Base-by-base conservation (phyloP, 2,329 filamentous ascomycete species). In the Penicillium fuscoglaucum region DNA sequence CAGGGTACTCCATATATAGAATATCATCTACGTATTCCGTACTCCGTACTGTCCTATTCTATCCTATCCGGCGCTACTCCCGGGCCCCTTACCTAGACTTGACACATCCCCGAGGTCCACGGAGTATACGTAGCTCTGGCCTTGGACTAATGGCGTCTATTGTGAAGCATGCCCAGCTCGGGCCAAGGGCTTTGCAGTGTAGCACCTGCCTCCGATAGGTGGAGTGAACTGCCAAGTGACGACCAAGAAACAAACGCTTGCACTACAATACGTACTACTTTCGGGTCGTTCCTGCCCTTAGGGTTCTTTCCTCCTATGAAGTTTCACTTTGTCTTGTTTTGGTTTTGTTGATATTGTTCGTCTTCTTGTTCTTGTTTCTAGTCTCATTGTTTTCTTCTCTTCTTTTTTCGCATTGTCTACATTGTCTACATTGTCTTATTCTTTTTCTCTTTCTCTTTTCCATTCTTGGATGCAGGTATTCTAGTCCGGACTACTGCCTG, bases 401-500 rank as follows among this genome's bases (percentile, higher is more conserved):
- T 17, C 15, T n/a, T 8, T 26, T 44, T 21, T 26, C 31, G 3
- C 40, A 37, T 50, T 47, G 29, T 47, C 31, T 33, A 7, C 33
- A 35, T 35, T 35, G 33, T 35, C 13, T 15, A 1, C 33, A 33
- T 48, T 48, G 12, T 26, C 21, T 51, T 21, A 2, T 17, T 13
- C 33, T 54, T 37, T 29, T 17, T 13, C 12, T 13, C 6, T 24
- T 47, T 51, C 29, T 51, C 29, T 50, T 48, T 57, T 45, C 49
- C 45, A 45, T 43, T 60, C 35, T 48, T 61, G 55, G 33, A 31
- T 44, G 24, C 40, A 52, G 54, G 47, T 37, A 39, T 51, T 56
- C 60, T 31, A 58, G 64, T 68, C 61, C 55, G 65, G 68, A 68
- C 65, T 62, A 54, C 50, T 43, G 9, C 31, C 47, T 52, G 40